phyloP scores from a whole-genome alignment of 2,329 filamentous ascomycete genomes.

The Aspergillus fijiensis region DNA sequence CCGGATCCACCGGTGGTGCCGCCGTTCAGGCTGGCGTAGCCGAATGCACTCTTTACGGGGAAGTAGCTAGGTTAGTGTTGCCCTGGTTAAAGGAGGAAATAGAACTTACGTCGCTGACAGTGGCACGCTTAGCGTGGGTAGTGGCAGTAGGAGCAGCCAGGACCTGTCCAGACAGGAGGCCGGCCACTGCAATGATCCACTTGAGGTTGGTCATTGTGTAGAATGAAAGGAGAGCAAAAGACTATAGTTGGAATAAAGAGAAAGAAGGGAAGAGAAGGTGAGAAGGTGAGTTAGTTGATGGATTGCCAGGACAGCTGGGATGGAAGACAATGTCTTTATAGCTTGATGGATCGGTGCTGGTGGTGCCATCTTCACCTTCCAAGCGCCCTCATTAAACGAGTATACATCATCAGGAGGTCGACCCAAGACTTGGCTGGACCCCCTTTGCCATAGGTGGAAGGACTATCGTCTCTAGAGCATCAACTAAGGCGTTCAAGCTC shows the following conservation, averaged over 20 bases:
- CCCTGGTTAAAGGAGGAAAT: no score
- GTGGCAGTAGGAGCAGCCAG: conserved; percentile 30
- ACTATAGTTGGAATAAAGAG: conserved; percentile 1
- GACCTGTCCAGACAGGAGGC: conserved; percentile 25
- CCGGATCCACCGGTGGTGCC: conserved; percentile 57
- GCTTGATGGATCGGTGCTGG: not conserved
- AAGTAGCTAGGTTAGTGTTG: not conserved
- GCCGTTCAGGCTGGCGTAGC: conserved; percentile 51
- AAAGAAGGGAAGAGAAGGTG: conserved; percentile 5
- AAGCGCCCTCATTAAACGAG: not conserved
- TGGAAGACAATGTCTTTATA: conserved; percentile 2
- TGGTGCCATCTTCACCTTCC: not conserved
- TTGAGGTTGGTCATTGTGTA: conserved; percentile 27
- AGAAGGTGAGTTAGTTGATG: not conserved
- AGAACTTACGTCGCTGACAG: conserved; percentile 24
- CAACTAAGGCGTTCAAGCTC: not conserved
- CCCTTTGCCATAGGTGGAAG: conserved; percentile 1
- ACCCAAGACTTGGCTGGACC: conserved; percentile 2
- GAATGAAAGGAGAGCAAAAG: not conserved
- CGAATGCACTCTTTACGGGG: conserved; percentile 30
- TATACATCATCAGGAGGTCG: not conserved
- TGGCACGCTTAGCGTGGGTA: conserved; percentile 27
- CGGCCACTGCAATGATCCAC: conserved; percentile 23
- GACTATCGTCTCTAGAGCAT: not conserved
- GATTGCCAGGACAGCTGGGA: conserved; percentile 3